These are phyloP conservation scores for Coprinopsis strossmayeri DNA, from an alignment of 768 basidiomycete species.

Conservation along the genomic window DNA sequence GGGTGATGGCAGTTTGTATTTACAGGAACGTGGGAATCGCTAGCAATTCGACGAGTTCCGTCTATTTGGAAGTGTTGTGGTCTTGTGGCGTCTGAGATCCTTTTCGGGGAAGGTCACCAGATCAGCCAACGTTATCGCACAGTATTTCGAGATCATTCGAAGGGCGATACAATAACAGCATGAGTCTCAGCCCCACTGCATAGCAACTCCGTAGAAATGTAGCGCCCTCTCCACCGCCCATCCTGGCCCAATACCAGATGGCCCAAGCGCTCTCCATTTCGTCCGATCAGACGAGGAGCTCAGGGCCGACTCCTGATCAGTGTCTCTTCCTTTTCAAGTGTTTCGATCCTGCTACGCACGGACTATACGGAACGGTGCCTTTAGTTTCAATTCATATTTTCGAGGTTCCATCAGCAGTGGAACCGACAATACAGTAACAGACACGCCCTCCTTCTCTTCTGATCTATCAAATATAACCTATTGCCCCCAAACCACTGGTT, in stretches of 20 bases:
- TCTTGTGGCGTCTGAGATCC: background rate
- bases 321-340: background rate
- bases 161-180: background rate
- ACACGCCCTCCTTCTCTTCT: too few relatives aligned
- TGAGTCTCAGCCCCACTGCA: background rate
- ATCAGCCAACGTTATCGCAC: background rate
- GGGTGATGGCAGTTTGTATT: constrained; percentile 10
- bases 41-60: background rate
- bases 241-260: background rate
- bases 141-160: constrained; percentile 1
- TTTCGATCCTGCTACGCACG: too few relatives aligned
- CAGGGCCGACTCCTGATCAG: constrained; percentile 3
- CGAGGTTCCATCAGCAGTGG: too few relatives aligned
- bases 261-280: background rate
- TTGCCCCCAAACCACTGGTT: too few relatives aligned
- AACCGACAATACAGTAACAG: too few relatives aligned
- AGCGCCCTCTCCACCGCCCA: background rate
- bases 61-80: constrained; percentile 1
- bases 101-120: background rate
- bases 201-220: background rate
- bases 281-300: background rate
- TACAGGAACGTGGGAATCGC: background rate
- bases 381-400: too few relatives aligned
- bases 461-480: too few relatives aligned
- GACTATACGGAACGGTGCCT: too few relatives aligned